These are phyloP conservation scores for Phytophthora citricola DNA, from an alignment of 352 stramenopile species.

Conservation along the genomic window DNA sequence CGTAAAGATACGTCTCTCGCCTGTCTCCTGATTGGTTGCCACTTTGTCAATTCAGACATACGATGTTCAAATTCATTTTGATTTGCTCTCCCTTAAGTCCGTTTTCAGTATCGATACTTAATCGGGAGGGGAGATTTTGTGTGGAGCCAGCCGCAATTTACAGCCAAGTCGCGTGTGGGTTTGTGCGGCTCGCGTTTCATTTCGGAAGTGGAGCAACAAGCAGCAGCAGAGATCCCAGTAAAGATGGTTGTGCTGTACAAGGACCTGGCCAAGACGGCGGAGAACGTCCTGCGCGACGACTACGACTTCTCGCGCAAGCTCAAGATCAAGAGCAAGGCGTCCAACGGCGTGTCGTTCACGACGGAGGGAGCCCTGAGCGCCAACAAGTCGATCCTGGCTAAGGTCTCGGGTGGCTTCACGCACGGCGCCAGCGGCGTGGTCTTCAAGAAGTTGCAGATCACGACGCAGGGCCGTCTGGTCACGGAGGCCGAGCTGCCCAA, in stretches of 20 bases:
- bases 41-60: too few species aligned
- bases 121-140: constrained; percentile 31
- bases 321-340: constrained; percentile 84
- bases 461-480: constrained; percentile 77
- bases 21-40: not conserved
- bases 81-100: not conserved
- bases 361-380: constrained; percentile 73
- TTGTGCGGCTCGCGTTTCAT: constrained; percentile 50
- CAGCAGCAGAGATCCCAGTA: constrained; percentile 11
- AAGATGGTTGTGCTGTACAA: constrained; percentile 82
- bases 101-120: not conserved
- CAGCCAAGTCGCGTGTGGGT: constrained; percentile 12
- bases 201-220: constrained; percentile 49
- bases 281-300: constrained; percentile 78
- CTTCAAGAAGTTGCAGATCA: constrained; percentile 90
- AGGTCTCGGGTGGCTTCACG: constrained; percentile 82
- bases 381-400: constrained; percentile 89
- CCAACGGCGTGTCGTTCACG: constrained; percentile 80
- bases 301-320: constrained; percentile 84
- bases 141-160: constrained; percentile 18
- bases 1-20: constrained; percentile 20
- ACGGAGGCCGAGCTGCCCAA: constrained; percentile 83
- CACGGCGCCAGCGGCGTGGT: constrained; percentile 68
- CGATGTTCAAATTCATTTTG: too few species aligned
- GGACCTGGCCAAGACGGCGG: constrained; percentile 81